phyloP scores from a whole-genome alignment of 1,139 yeast genomes.

The Geotrichum carabidarum region DNA sequence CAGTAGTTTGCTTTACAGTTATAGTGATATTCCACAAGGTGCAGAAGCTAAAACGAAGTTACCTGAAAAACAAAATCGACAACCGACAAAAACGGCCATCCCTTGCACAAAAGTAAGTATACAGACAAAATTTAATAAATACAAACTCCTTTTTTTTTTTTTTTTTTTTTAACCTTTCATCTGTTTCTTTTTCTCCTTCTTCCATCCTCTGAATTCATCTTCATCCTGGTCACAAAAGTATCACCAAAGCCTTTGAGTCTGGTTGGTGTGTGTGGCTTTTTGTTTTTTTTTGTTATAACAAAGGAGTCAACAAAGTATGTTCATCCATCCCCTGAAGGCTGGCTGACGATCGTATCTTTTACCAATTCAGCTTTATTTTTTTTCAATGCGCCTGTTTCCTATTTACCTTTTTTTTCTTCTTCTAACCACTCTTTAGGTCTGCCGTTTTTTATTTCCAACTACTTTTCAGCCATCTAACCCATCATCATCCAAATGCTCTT shows the following conservation, averaged over 20 bases:
- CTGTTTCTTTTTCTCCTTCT: neutral
- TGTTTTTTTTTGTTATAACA: too few relatives aligned
- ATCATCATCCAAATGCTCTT: slow-evolving; percentile 2
- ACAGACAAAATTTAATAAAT: neutral
- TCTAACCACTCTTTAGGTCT: neutral
- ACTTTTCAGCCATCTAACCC: neutral
- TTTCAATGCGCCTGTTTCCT: too few relatives aligned
- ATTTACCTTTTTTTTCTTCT: neutral
- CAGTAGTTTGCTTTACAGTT: too few relatives aligned
- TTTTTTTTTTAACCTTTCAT: neutral
- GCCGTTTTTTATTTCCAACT: neutral
- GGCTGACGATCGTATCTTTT: neutral
- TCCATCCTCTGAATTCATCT: neutral
- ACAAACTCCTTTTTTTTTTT: neutral
- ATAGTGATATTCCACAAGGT: neutral
- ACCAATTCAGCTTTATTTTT: neutral
- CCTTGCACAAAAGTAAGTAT: neutral
- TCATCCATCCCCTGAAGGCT: too few relatives aligned
- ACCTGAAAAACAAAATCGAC: neutral
- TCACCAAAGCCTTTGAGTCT: too few relatives aligned
- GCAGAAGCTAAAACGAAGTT: neutral
- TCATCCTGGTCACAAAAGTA: neutral
- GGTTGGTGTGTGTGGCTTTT: too few relatives aligned
- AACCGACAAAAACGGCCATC: too few relatives aligned
- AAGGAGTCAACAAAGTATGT: too few relatives aligned